Evolutionary conservation across 257 asterid species (phyloP), one percentile per base, ranked within the genome.

Genomic region (Rhazya stricta): DNA sequence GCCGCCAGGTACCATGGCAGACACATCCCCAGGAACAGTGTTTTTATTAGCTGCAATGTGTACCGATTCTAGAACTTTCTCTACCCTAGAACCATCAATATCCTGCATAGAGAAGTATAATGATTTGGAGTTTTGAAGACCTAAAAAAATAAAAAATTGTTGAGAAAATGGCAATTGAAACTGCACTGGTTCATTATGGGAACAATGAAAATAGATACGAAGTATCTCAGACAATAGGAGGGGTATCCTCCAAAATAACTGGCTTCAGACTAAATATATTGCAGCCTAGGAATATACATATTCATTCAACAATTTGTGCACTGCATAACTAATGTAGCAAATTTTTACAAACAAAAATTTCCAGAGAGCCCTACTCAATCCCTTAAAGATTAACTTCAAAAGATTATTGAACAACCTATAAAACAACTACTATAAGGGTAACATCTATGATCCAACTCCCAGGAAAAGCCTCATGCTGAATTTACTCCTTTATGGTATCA

Each of bases 1-100:
- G 84, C 98, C 97, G 76, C 98, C 97, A 78, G 98, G 97, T 10
- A 94, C 98, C 97, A 94, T 91, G 80, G 98, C 98, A 51, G 98
- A 94, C 54, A 94, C 97, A 85, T 94, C 98, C 66, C 98, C 98
- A 2, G 98, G 98, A 79, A 94, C 97, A 5, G 98, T 94, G 61
- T 94, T 94, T 83, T 94, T 94, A 79, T 94, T 94, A 79, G 97
- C 97, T 11, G 98, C 98, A 80, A 94, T 94, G 79, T 94, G 98
- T 79, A 94, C 97, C 4, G 88, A 80, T 84, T 94, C 97, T 85
- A 94, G 71, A 72, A 94, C 97, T 79, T 94, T 94, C 83, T 94
- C 98, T 65, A 91, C 97, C 81, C 97, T 89, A 39, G 98, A 94
- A 41, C 98, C 97, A 89, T 94, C 98, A 76, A 91, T 94, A n/a